Evolutionary conservation across 495 filamentous ascomycete species (phyloP).

Genomic region (Penicillium goetzii): DNA sequence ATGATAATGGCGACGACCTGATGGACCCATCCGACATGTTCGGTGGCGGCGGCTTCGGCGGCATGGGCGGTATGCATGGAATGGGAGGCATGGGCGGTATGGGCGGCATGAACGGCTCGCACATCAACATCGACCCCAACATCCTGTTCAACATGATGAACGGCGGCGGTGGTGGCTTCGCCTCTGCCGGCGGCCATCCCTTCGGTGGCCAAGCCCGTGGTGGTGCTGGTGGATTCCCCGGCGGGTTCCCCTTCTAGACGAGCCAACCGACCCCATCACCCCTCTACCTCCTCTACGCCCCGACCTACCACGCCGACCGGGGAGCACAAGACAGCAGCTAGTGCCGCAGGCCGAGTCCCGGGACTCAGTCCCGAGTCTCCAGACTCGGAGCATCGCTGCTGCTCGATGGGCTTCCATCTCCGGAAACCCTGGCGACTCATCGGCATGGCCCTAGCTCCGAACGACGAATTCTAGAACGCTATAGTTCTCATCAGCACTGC

Average conservation of each 20-base stretch:
- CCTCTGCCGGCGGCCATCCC: constrained; percentile 48
- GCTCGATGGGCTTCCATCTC: not conserved
- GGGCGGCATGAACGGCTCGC: constrained; percentile 55
- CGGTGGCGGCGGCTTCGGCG: constrained; percentile 61
- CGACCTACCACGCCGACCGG: not conserved
- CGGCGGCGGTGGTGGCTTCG: constrained; percentile 48
- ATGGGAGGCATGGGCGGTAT: constrained; percentile 60
- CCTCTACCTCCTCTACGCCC: not conserved
- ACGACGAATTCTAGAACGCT: not conserved
- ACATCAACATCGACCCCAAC: constrained; percentile 58
- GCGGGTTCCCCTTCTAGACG: constrained; percentile 47
- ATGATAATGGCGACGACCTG: constrained; percentile 91
- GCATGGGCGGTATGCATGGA: constrained; percentile 59
- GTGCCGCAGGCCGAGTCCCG: not conserved
- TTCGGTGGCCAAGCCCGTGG: constrained; percentile 42
- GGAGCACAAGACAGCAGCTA: not conserved
- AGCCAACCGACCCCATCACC: constrained; percentile 4
- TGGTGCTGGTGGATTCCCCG: constrained; percentile 42
- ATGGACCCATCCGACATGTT: constrained; percentile 91
- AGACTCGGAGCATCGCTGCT: not conserved
- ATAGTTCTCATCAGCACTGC: not conserved
- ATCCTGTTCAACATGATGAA: constrained; percentile 62
- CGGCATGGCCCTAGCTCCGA: not conserved
- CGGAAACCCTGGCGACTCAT: not conserved
- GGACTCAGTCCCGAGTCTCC: not conserved